Base-by-base conservation (phyloP, 352 stramenopile genomes). In the Thraustotheca clavata region DNA sequence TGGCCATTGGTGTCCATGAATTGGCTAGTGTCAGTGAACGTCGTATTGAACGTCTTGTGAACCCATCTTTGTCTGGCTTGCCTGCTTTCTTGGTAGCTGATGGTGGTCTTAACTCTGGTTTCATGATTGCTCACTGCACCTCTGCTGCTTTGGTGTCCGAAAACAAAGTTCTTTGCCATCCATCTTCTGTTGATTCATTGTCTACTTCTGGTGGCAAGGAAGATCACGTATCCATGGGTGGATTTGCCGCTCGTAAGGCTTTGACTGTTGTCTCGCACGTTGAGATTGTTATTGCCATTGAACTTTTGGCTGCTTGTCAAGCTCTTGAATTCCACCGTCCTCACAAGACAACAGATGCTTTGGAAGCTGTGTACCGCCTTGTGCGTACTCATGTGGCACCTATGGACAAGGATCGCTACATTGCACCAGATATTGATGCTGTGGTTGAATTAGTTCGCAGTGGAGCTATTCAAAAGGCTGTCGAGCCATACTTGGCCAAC, bases 41-140 rank as follows among this genome's bases (percentile, higher is more conserved):
- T 35, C 78, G 86, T 39, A 88, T 96, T 31, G 86, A 96, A 69
- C 86, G 87, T 34, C 73, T 96, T 24, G 82, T 93, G 61, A 96
- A 96, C 75, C 84, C 83, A 32, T 85, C 79, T 57, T 68, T 96
- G 61, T 92, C 83, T 72, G 89, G 86, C 55, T 66, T 96, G 54
- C 84, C 86, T 11, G 82, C 86, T 2, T 96, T 96, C 71, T 69
- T 96, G 6, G 84, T 94, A 31, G 75, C 87, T 38, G 79, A 94
- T 60, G 86, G 87, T 14, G 87, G 87, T 5, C 73, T 96, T 55
- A 91, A 96, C 74, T 94, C 83, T 33, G 87, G 87, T 26, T 96
- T 96, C 71, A 96, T 96, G 87, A 96, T 96, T 69, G 85, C 87
- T 1, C 85, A 96, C 67, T 94, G 87, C 73, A 94, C 82, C 3